Conservation (phyloP, 495 filamentous ascomycete genomes). For the Annulohypoxylon moriforme region DNA sequence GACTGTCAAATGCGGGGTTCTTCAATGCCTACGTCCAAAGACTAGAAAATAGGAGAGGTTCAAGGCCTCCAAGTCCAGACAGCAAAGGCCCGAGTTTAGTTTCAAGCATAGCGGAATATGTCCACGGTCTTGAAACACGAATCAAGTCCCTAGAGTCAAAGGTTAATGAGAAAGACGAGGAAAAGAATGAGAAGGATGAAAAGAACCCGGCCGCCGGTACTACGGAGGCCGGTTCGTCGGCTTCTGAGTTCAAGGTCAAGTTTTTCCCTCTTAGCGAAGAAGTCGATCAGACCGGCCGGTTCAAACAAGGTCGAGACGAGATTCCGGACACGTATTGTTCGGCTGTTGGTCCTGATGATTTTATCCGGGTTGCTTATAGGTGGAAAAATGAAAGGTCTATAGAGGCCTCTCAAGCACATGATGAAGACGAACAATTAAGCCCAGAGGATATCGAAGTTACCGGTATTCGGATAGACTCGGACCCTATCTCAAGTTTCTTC, state of each 20-base stretch:
- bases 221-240: background rate
- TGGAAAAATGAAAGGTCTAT: constrained; percentile 7
- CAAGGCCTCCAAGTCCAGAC: background rate
- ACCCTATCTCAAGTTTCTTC: background rate
- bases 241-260: background rate
- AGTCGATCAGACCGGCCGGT: background rate
- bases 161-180: background rate
- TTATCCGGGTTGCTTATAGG: constrained; percentile 7
- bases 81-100: background rate
- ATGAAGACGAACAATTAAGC: background rate
- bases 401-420: background rate
- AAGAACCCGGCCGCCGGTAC: background rate
- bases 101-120: background rate
- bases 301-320: background rate
- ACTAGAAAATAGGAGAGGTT: background rate
- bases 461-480: background rate
- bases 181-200: background rate
- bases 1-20: background rate
- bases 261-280: constrained; percentile 3
- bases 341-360: background rate
- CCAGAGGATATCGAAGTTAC: background rate
- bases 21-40: constrained; percentile 3
- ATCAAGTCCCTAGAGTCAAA: background rate
- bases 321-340: background rate
- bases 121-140: background rate